Evolutionary conservation across 1,284 basidiomycete genomes (phyloP), one percentile per base, ranked within the genome.

Genomic region (Sporisorium iseilematis-ciliati): DNA sequence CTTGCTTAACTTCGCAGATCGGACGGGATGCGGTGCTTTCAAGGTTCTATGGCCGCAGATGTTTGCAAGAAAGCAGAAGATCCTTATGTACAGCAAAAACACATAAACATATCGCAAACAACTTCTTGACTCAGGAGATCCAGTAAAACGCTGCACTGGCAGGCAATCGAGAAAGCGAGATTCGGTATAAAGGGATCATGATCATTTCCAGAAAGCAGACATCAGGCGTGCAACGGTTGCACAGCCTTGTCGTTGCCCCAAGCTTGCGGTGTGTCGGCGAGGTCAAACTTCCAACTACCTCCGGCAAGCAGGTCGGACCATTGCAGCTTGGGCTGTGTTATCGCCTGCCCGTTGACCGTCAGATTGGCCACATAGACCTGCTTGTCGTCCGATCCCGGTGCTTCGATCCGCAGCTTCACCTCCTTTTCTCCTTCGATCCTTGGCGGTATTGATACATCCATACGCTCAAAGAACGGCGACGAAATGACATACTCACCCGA

Each of bases 1-100:
- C n/a, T 88, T 88, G 89, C 88, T 91, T 91, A 90, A 90, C 90
- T 91, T 88, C 89, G 89, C 90, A 91, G 90, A 91, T 91, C 90
- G 85, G 90, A 91, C 90, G 89, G 90, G 90, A 91, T 91, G 90
- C 89, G 89, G 90, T 91, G 89, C 89, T 91, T 90, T 91, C 45
- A 26, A 46, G 11, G 16, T 46, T n/a, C 25, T 25, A 46, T 48
- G n/a, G 51, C 35, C 89, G 85, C 21, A 29, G 35, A 38, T 38
- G 14, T 14, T 16, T 3, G 12, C 10, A 11, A 2, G 8, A 8
- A 12, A 33, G 10, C 12, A 12, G 7, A 33, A 2, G 31, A 7
- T n/a, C n/a, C n/a, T n/a, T n/a, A n/a, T n/a, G n/a, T n/a, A n/a
- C n/a, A n/a, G n/a, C n/a, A n/a, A n/a, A n/a, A n/a, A n/a, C n/a